Evolutionary conservation across 441 rosid species (phyloP).

Genomic region (Gossypium aridum): DNA sequence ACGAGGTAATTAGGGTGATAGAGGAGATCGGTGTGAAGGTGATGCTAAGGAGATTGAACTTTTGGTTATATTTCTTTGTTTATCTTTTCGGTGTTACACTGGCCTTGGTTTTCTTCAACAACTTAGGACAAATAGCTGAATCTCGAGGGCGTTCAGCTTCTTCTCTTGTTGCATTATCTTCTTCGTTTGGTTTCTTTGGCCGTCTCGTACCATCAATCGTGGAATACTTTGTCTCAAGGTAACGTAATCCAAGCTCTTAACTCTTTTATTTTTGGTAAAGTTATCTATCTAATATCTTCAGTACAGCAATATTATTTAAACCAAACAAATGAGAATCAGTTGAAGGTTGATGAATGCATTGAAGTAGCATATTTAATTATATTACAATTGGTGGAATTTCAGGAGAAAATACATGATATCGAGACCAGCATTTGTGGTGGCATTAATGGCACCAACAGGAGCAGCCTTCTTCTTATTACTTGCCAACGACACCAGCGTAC

Average conservation of each 20-base stretch:
- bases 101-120: conserved; percentile 69
- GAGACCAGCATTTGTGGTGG: conserved; percentile 50
- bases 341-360: not conserved
- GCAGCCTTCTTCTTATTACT: conserved; percentile 64
- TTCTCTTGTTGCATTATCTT: conserved; percentile 67
- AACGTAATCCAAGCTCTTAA: not conserved
- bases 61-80: conserved; percentile 67
- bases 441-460: conserved; percentile 56
- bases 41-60: conserved; percentile 51
- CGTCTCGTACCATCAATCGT: conserved; percentile 75
- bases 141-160: conserved; percentile 63
- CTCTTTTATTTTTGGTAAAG: not conserved
- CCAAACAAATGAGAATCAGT: not conserved
- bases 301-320: not conserved
- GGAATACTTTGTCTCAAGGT: conserved; percentile 66
- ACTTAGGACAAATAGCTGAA: conserved; percentile 85
- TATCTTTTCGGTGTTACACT: conserved; percentile 72
- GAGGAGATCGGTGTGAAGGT: conserved; percentile 66
- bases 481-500: conserved; percentile 22
- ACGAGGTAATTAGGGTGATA: conserved; percentile 15
- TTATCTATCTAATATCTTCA: not conserved
- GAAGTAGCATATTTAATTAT: not conserved
- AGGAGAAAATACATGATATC: conserved; percentile 44
- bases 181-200: conserved; percentile 85
- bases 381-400: not conserved